Evolutionary conservation across 2,329 filamentous ascomycete species (phyloP).

Genomic region (Fusarium sp.): DNA sequence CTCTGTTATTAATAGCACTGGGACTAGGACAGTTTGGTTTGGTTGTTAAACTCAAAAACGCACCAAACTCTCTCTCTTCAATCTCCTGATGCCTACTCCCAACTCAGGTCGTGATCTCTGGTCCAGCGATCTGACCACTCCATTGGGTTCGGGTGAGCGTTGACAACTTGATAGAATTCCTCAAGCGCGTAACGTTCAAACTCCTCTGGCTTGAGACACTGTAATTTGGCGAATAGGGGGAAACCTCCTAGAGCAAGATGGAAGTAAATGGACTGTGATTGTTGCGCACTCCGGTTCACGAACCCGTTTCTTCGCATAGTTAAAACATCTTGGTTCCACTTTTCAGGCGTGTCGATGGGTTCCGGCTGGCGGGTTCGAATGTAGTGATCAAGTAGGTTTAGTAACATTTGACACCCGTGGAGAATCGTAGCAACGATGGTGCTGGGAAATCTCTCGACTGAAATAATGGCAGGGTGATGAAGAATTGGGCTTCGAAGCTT

Average conservation of each 20-base stretch:
- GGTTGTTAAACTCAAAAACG: no score
- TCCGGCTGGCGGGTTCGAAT: neutral
- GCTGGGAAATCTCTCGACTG: no score
- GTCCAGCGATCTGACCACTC: rapidly evolving
- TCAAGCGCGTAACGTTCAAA: neutral
- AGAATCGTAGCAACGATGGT: no score
- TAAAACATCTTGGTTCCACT: neutral
- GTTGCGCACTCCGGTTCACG: rapidly evolving
- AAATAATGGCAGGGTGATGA: no score
- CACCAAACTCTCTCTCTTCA: neutral
- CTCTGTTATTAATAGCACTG: no score
- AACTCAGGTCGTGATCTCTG: neutral
- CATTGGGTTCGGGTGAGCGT: rapidly evolving
- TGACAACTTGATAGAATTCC: neutral
- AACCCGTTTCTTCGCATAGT: neutral
- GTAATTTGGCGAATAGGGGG: neutral
- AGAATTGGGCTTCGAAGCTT: neutral
- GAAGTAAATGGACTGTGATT: rapidly evolving
- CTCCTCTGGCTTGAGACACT: neutral
- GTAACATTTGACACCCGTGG: no score
- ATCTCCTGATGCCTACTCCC: neutral
- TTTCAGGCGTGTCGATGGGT: neutral
- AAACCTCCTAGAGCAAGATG: neutral
- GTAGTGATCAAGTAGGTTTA: neutral
- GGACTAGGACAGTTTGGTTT: no score